These are phyloP conservation scores for Jackrogersella minutella DNA, from an alignment of 495 filamentous ascomycete genomes.

Conservation along the genomic window DNA sequence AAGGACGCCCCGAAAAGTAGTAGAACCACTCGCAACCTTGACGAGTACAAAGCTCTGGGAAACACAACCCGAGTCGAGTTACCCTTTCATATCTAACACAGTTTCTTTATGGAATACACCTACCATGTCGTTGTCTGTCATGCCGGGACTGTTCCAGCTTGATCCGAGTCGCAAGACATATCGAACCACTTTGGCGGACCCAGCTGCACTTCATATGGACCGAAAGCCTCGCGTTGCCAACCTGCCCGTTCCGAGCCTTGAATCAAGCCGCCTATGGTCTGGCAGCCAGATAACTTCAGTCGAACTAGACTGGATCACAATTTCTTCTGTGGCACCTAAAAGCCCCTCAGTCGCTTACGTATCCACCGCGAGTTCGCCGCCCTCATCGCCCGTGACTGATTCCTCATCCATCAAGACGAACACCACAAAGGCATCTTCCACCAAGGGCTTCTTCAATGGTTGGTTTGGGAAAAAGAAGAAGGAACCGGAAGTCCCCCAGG, in stretches of 20 bases:
- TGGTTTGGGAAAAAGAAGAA: constrained; percentile 36
- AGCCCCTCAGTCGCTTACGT: constrained; percentile 27
- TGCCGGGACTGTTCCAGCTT: constrained; percentile 36
- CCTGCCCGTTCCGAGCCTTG: constrained; percentile 41
- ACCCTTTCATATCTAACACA: not conserved
- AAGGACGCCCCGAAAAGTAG: constrained; percentile 31
- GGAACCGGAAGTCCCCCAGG: not conserved
- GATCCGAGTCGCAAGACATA: constrained; percentile 28
- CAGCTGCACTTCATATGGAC: constrained; percentile 39
- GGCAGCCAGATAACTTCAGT: not conserved
- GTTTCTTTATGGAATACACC: constrained; percentile 28
- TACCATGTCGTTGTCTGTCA: not conserved
- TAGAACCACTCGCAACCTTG: constrained; percentile 37
- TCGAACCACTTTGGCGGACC: constrained; percentile 43
- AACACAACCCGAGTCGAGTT: not conserved
- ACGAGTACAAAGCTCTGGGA: constrained; percentile 50
- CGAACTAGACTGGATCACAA: constrained; percentile 47
- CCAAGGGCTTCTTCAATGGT: constrained; percentile 29
- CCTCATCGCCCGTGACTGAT: constrained; percentile 22
- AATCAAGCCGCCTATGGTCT: constrained; percentile 48
- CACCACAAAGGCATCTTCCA: constrained; percentile 22
- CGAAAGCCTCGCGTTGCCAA: constrained; percentile 36
- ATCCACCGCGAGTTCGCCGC: constrained; percentile 21
- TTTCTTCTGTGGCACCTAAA: constrained; percentile 29
- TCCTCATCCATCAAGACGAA: constrained; percentile 22